phyloP scores from a whole-genome alignment of 2,329 filamentous ascomycete species.

The Conoideocrella luteorostrata region DNA sequence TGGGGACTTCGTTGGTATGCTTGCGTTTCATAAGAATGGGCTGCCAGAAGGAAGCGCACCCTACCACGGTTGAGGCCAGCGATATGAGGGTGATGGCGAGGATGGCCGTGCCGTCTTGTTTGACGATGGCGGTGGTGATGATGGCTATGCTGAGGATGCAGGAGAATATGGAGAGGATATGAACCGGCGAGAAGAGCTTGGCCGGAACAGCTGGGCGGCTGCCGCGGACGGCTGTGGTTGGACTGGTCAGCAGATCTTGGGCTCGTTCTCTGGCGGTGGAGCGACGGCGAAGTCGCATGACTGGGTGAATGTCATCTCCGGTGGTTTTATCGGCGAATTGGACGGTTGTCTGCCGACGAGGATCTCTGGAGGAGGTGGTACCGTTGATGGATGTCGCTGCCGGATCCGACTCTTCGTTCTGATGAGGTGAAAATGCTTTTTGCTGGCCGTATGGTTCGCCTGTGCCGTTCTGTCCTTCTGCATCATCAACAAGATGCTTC shows the following conservation, averaged over 20 bases:
- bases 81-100: constrained; percentile 45
- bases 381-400: background rate
- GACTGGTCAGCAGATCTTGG: constrained; percentile 36
- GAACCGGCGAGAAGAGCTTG: constrained; percentile 43
- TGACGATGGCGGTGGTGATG: constrained; percentile 33
- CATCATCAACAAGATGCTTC: background rate
- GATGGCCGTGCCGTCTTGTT: constrained; percentile 29
- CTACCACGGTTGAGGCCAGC: constrained; percentile 45
- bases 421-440: background rate
- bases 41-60: constrained; percentile 52
- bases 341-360: background rate
- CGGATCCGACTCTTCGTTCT: constrained; percentile 2
- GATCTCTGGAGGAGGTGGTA: background rate
- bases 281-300: constrained; percentile 15
- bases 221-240: constrained; percentile 30
- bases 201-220: constrained; percentile 42
- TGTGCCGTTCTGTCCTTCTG: background rate
- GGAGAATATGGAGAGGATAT: constrained; percentile 46
- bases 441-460: too few relatives aligned
- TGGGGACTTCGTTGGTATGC: constrained; percentile 41
- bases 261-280: constrained; percentile 33
- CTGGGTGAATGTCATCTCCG: background rate
- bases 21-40: constrained; percentile 47
- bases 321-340: constrained; percentile 11
- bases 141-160: constrained; percentile 42